Evolutionary conservation across 768 basidiomycete genomes (phyloP), one percentile per base, ranked within the genome.

Genomic region (Butyriboletus loyo): DNA sequence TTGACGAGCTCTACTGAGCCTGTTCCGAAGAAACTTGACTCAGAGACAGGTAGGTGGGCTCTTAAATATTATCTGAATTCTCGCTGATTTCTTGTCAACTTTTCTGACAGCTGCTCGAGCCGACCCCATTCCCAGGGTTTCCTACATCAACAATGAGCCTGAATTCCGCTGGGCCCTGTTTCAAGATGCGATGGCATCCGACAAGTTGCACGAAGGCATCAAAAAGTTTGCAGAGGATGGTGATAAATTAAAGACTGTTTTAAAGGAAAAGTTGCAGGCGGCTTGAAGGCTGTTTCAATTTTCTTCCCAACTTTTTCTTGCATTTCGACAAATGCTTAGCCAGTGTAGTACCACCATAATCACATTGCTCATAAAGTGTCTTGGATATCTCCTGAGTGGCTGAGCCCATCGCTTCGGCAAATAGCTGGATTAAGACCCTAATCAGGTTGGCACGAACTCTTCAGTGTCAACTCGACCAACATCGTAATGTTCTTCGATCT

Each of bases 161-260:
- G 87, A 90, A 66, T 98, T 98, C 85, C 85, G 91, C 46, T 96
- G 92, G 92, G 70, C 80, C 5, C 85, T 97, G 44, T 82, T 96
- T 60, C 81, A 92, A 66, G 93, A 97, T 72, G 72, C 77, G 69
- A 95, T 96, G 93, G 93, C 95, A 15, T 94, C 90, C 67, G 94
- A 96, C 71, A 96, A 96, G 77, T 78, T 96, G 52, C 92, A 95
- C 71, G 91, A 96, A 76, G 95, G 95, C 66, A 97, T 98, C 77
- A 85, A 83, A 77, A 96, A 94, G 75, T 98, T 98, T 72, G 93
- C 92, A 46, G 92, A 89, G 73, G 95, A 97, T 63, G 92, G 91
- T 57, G 80, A 83, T 64, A 79, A 87, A 15, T 82, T 97, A 73
- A 96, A 94, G 82, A 72, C 76, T 34, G 71, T 92, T 54, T 78